phyloP scores from a whole-genome alignment of 495 filamentous ascomycete species.

The Stereocaulon alpinum region DNA sequence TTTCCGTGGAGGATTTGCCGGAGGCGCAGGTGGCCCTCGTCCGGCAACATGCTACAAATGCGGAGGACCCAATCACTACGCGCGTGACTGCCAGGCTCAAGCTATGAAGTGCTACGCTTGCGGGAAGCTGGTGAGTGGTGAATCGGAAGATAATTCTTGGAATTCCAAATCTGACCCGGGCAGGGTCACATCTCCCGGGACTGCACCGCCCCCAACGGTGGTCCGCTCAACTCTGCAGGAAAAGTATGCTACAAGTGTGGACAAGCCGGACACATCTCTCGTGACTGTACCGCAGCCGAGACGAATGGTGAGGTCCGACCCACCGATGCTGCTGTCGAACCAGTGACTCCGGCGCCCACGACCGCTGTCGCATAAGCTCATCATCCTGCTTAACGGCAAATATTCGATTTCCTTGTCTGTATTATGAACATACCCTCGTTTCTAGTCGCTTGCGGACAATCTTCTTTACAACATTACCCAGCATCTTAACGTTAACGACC shows the following conservation, averaged over 20 bases:
- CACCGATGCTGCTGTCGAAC: conserved; percentile 38
- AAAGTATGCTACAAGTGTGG: conserved; percentile 99
- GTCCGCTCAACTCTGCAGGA: conserved; percentile 85
- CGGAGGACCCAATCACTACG: conserved; percentile 97
- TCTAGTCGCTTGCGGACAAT: background rate
- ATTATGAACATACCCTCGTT: conserved; percentile 23
- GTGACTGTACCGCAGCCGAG: conserved; percentile 69
- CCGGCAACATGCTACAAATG: conserved; percentile 98
- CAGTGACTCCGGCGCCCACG: conserved; percentile 36
- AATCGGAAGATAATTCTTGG: conserved; percentile 3
- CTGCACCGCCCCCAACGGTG: conserved; percentile 94
- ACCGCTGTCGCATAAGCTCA: conserved; percentile 45
- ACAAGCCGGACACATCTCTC: conserved; percentile 89
- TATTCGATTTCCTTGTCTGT: conserved; percentile 19
- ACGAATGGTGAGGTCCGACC: conserved; percentile 36
- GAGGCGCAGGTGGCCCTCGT: conserved; percentile 49
- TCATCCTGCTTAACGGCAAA: conserved; percentile 1
- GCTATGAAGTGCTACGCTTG: conserved; percentile 99
- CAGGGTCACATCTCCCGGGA: conserved; percentile 91
- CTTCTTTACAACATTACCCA: background rate
- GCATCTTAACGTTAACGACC: conserved; percentile 15
- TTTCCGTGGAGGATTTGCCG: conserved; percentile 61
- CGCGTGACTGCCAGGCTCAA: conserved; percentile 97
- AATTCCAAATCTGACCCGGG: conserved; percentile 6
- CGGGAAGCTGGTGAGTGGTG: conserved; percentile 62